These are phyloP conservation scores for Rhododendron ferrugineum DNA, from an alignment of 148 eudicot species.

Conservation along the genomic window DNA sequence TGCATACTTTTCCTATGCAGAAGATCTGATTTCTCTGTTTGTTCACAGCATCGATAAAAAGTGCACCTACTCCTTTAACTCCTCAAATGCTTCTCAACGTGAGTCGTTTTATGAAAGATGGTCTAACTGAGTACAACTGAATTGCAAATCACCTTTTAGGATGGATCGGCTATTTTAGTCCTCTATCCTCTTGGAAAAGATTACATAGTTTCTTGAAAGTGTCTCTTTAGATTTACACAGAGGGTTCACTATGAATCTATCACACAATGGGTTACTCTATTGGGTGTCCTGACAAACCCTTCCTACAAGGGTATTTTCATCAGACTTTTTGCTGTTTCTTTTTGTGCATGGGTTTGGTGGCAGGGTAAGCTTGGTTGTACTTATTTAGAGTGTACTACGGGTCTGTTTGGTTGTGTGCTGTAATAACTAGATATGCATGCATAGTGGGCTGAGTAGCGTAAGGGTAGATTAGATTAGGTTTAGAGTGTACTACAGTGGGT, in stretches of 20 bases:
- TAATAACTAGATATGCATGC: not conserved
- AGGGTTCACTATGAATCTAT: not conserved
- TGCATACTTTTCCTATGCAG: not conserved
- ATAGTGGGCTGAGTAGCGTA: not conserved
- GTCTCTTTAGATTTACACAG: not conserved
- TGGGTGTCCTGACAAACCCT: conserved; percentile 3
- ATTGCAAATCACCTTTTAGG: not conserved
- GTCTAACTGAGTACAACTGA: not conserved
- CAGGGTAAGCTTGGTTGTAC: not conserved
- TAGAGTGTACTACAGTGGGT: not conserved
- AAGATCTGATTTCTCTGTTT: not conserved
- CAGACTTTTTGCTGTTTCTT: not conserved
- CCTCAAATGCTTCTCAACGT: not conserved
- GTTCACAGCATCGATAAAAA: not conserved
- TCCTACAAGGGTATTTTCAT: not conserved
- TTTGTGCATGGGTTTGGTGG: not conserved
- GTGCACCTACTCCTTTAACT: not conserved
- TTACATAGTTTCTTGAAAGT: not conserved
- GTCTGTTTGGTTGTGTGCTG: not conserved
- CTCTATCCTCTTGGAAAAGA: not conserved
- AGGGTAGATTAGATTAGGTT: not conserved
- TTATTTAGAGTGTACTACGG: not conserved
- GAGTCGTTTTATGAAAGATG: not conserved
- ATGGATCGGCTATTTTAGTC: not conserved
- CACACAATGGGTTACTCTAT: not conserved